phyloP scores from a whole-genome alignment of 495 filamentous ascomycete species.

The Lasiosphaeria hispida region DNA sequence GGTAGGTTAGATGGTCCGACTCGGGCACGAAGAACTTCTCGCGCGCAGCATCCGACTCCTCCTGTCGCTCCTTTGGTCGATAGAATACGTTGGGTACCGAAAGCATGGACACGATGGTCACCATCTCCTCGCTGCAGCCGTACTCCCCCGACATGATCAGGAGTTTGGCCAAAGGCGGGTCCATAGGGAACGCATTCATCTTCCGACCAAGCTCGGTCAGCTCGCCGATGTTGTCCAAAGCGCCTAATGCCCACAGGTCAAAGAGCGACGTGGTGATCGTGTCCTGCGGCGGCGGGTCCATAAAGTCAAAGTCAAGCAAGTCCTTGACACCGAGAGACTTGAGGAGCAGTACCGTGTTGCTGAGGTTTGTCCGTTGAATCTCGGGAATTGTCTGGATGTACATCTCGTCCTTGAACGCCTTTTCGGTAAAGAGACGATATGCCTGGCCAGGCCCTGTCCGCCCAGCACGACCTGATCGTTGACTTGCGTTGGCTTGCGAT shows the following conservation, averaged over 20 bases:
- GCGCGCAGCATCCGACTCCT: slow-evolving; percentile 93
- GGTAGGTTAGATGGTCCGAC: slow-evolving; percentile 92
- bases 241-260: slow-evolving; percentile 96
- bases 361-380: slow-evolving; percentile 93
- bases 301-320: slow-evolving; percentile 96
- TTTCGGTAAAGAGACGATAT: slow-evolving; percentile 90
- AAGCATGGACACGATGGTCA: slow-evolving; percentile 97
- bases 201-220: slow-evolving; percentile 81
- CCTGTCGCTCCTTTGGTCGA: slow-evolving; percentile 93
- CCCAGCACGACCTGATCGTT: slow-evolving; percentile 90
- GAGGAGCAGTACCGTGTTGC: slow-evolving; percentile 89
- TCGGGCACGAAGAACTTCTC: slow-evolving; percentile 99
- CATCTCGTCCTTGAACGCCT: slow-evolving; percentile 92
- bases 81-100: slow-evolving; percentile 97
- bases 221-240: slow-evolving; percentile 89
- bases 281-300: slow-evolving; percentile 98
- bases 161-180: slow-evolving; percentile 89
- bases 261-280: slow-evolving; percentile 97
- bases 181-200: slow-evolving; percentile 98
- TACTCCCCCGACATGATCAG: slow-evolving; percentile 85
- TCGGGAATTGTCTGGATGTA: slow-evolving; percentile 98
- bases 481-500: slow-evolving; percentile 91
- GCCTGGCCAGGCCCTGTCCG: slow-evolving; percentile 95
- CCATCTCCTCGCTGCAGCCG: slow-evolving; percentile 93
- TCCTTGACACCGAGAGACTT: slow-evolving; percentile 95